These are phyloP conservation scores for Aspergillus hiratsukae DNA, from an alignment of 2,329 filamentous ascomycete species.

Conservation along the genomic window DNA sequence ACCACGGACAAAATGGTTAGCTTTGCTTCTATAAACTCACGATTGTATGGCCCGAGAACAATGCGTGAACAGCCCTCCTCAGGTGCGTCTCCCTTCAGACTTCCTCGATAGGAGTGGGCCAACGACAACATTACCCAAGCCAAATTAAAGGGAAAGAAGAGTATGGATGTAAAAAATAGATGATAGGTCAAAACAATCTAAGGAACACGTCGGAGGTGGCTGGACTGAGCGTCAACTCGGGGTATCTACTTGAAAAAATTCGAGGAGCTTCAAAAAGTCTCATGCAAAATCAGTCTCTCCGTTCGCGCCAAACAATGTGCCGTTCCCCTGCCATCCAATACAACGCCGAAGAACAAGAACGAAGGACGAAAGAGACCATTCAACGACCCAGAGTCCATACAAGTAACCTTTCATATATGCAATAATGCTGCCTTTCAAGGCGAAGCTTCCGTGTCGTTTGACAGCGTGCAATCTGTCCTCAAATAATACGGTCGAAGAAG, in stretches of 20 bases:
- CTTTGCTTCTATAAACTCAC: neutral
- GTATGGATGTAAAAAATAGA: constrained; percentile 1
- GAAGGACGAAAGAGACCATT: constrained; percentile 12
- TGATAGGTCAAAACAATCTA: constrained; percentile 16
- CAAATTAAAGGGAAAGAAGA: neutral
- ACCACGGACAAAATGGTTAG: neutral
- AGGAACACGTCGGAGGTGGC: constrained; percentile 32
- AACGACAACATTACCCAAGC: neutral
- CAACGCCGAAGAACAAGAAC: constrained; percentile 24
- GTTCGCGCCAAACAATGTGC: constrained; percentile 38
- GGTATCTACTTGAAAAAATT: constrained; percentile 45
- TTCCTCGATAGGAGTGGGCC: neutral
- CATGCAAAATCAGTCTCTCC: constrained; percentile 34
- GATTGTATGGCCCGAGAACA: neutral
- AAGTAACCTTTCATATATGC: constrained; percentile 26
- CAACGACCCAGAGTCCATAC: constrained; percentile 22
- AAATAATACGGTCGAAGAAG: constrained; percentile 13
- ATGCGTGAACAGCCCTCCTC: neutral
- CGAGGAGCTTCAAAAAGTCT: constrained; percentile 43
- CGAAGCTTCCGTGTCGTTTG: constrained; percentile 17
- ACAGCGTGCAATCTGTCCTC: constrained; percentile 16
- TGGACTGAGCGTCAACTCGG: constrained; percentile 48
- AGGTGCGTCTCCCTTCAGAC: neutral
- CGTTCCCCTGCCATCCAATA: constrained; percentile 36
- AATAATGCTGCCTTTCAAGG: constrained; percentile 27